Percentiles rank a stretch among this genome's conserved stretches.
Conservation (phyloP, 108 stramenopile species). For the Poteriospumella lacustris region DNA sequence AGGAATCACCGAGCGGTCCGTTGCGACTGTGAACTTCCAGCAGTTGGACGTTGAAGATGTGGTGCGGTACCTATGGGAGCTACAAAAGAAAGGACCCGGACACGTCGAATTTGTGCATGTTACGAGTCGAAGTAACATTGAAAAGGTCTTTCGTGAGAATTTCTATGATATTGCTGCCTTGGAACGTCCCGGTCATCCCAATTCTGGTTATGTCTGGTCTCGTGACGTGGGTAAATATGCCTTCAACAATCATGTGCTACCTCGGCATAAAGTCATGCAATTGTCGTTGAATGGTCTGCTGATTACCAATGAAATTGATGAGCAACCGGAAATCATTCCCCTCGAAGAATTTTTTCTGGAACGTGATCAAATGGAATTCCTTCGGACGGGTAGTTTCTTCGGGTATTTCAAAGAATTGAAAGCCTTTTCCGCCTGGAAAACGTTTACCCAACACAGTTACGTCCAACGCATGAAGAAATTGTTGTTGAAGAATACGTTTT, state of each 20-base stretch:
- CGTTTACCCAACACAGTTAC: neutral
- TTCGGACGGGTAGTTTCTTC: neutral
- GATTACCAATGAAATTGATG: neutral
- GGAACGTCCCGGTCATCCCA: neutral
- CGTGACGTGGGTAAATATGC: neutral
- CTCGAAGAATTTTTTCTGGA: neutral
- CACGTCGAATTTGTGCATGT: slow-evolving; percentile 22
- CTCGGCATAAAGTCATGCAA: neutral
- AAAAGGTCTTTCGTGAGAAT: neutral
- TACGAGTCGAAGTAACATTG: neutral
- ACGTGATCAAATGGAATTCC: neutral
- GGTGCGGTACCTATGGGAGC: neutral
- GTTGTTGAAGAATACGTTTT: neutral
- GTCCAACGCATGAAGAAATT: neutral
- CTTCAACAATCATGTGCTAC: neutral
- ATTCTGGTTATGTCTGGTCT: neutral
- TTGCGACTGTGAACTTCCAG: neutral
- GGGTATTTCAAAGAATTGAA: neutral
- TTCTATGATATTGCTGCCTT: slow-evolving; percentile 19
- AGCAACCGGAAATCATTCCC: neutral
- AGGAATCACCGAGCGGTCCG: neutral
- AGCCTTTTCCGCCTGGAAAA: neutral
- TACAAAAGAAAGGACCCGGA: too few species aligned
- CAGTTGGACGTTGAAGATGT: neutral
- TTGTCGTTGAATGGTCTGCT: slow-evolving; percentile 23